Evolutionary conservation across 176 grass and related monocot species (phyloP).

Genomic region (Elaeis guineensis): DNA sequence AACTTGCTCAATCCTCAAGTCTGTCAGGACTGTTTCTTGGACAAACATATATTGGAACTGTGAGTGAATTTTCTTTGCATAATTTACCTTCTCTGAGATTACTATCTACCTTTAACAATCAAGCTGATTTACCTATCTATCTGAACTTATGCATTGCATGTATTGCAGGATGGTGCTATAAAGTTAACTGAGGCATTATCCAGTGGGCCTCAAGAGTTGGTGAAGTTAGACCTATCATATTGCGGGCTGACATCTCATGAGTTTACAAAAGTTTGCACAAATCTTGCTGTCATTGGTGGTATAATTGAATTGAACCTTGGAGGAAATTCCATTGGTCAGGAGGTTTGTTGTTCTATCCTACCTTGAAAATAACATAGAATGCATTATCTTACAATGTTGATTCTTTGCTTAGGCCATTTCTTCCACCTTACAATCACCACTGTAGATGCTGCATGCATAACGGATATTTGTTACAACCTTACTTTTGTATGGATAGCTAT

Average conservation of each 20-base stretch:
- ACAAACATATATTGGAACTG: constrained; percentile 67
- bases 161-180: constrained; percentile 48
- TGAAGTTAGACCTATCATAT: constrained; percentile 78
- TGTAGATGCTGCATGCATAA: too few relatives aligned
- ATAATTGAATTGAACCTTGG: constrained; percentile 67
- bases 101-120: background rate
- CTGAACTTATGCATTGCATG: constrained; percentile 1
- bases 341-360: constrained; percentile 33
- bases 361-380: too few relatives aligned
- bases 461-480: too few relatives aligned
- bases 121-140: constrained; percentile 14
- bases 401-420: too few relatives aligned
- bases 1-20: constrained; percentile 57
- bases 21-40: constrained; percentile 63
- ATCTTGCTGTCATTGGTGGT: constrained; percentile 32
- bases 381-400: too few relatives aligned
- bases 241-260: constrained; percentile 41
- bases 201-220: constrained; percentile 56
- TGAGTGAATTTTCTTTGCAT: constrained; percentile 25
- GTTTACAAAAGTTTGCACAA: constrained; percentile 30
- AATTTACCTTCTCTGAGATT: too few relatives aligned
- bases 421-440: too few relatives aligned
- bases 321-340: constrained; percentile 52
- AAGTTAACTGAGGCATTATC: constrained; percentile 54
- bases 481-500: too few relatives aligned